Conservation (phyloP, 73 alveolate genomes). For the Strombidium stylifer region DNA sequence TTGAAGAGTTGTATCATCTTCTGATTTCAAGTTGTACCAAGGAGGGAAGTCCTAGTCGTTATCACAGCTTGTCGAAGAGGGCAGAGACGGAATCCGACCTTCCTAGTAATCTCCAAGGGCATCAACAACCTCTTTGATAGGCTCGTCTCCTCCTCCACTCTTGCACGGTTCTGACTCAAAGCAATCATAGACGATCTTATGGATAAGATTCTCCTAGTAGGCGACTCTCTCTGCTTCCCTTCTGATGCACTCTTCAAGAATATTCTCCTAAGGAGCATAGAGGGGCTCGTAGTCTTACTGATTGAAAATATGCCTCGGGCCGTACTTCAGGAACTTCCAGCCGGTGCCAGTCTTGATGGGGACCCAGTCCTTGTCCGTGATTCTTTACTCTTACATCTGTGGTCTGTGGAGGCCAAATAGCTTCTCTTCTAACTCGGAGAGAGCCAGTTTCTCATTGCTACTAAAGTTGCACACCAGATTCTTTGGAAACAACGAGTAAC, state of each 20-base stretch:
- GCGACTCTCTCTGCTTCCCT: slow-evolving; percentile 72
- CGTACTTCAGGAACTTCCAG: slow-evolving; percentile 52
- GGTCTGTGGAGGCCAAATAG: not conserved
- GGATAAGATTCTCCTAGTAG: slow-evolving; percentile 67
- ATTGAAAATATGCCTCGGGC: slow-evolving; percentile 59
- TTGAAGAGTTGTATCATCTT: slow-evolving; percentile 84
- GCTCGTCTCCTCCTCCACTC: not conserved
- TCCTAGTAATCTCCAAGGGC: not conserved
- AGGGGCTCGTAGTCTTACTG: slow-evolving; percentile 54
- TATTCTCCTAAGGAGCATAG: slow-evolving; percentile 58
- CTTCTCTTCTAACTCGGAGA: slow-evolving; percentile 15
- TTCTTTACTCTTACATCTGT: too few relatives aligned
- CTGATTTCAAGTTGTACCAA: slow-evolving; percentile 61
- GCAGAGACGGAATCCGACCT: not conserved
- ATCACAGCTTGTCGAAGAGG: slow-evolving; percentile 45
- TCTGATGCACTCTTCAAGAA: slow-evolving; percentile 67
- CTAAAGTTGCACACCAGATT: not conserved
- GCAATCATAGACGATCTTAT: slow-evolving; percentile 71
- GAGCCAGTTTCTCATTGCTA: slow-evolving; percentile 13
- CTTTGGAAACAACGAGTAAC: too few relatives aligned
- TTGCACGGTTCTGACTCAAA: slow-evolving; percentile 53
- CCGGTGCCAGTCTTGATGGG: slow-evolving; percentile 68
- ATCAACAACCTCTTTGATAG: not conserved
- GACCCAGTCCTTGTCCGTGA: slow-evolving; percentile 27
- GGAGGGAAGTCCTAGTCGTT: slow-evolving; percentile 47